Conservation (phyloP, 768 basidiomycete species). For the Podaxis sp. region DNA sequence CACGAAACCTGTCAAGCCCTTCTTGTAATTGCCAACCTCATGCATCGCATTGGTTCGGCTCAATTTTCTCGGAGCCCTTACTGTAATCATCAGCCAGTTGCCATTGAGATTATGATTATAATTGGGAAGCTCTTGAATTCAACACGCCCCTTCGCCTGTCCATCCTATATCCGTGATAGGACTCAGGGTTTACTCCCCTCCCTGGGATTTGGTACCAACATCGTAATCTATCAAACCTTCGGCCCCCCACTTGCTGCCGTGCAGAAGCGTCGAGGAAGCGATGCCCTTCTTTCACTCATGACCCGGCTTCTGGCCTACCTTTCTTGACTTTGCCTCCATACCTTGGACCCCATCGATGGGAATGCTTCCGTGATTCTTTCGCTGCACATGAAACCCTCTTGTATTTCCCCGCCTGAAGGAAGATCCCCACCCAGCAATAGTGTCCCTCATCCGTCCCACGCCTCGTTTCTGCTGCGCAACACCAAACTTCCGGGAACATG, state of each 20-base stretch:
- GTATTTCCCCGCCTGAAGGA: background rate
- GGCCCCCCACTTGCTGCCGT: constrained; percentile 1
- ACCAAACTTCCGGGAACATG: background rate
- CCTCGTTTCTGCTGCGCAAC: background rate
- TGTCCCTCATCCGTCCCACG: background rate
- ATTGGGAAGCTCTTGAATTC: background rate
- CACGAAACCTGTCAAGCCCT: background rate
- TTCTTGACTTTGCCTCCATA: background rate
- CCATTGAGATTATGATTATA: constrained; percentile 6
- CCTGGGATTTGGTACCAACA: constrained; percentile 1
- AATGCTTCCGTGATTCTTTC: constrained; percentile 2
- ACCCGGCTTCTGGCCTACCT: background rate
- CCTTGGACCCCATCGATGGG: background rate
- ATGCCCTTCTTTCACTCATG: background rate
- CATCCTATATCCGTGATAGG: constrained; percentile 11
- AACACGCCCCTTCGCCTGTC: background rate
- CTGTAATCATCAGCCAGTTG: background rate
- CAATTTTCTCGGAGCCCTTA: background rate
- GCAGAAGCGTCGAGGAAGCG: background rate
- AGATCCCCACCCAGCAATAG: background rate
- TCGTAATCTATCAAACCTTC: constrained; percentile 8
- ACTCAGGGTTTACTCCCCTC: constrained; percentile 5
- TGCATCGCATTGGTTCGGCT: background rate
- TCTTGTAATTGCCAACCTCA: background rate
- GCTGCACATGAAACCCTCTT: constrained; percentile 4